phyloP scores from a whole-genome alignment of 257 asterid species.

The Echites panduratus region DNA sequence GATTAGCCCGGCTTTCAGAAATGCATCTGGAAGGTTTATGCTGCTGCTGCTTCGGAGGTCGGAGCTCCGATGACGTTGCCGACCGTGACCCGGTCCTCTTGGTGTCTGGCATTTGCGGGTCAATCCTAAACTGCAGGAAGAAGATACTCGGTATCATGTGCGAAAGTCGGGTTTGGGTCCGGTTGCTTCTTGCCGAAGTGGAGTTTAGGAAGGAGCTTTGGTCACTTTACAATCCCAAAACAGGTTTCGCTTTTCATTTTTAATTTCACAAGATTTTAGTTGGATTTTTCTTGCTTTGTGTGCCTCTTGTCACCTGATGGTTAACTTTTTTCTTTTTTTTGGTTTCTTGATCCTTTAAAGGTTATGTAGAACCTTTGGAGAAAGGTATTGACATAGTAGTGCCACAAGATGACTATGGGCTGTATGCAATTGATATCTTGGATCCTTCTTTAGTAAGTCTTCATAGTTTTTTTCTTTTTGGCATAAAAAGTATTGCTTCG shows the following conservation, averaged over 20 bases:
- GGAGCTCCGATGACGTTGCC: constrained; percentile 36
- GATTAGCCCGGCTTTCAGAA: background rate
- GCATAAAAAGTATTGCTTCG: background rate
- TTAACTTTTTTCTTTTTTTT: background rate
- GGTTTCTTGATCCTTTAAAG: constrained; percentile 26
- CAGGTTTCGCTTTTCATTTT: constrained; percentile 30
- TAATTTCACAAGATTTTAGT: background rate
- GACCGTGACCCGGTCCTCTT: constrained; percentile 79
- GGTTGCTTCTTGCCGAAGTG: constrained; percentile 64
- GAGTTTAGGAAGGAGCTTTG: constrained; percentile 78
- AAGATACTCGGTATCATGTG: constrained; percentile 42
- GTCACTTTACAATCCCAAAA: constrained; percentile 66
- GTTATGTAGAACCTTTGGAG: constrained; percentile 82
- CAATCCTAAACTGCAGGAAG: constrained; percentile 67
- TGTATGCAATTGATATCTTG: constrained; percentile 88
- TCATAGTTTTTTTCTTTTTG: background rate
- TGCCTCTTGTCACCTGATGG: background rate
- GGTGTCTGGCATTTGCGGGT: constrained; percentile 74
- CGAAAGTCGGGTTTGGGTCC: constrained; percentile 85
- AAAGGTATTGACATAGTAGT: constrained; percentile 57
- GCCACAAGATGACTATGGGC: constrained; percentile 94
- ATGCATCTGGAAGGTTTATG: constrained; percentile 30
- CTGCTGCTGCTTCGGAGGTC: constrained; percentile 31
- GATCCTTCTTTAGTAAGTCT: constrained; percentile 79
- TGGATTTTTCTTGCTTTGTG: background rate